These are phyloP conservation scores for Whalleya microplaca DNA, from an alignment of 2,329 filamentous ascomycete genomes.

Conservation along the genomic window DNA sequence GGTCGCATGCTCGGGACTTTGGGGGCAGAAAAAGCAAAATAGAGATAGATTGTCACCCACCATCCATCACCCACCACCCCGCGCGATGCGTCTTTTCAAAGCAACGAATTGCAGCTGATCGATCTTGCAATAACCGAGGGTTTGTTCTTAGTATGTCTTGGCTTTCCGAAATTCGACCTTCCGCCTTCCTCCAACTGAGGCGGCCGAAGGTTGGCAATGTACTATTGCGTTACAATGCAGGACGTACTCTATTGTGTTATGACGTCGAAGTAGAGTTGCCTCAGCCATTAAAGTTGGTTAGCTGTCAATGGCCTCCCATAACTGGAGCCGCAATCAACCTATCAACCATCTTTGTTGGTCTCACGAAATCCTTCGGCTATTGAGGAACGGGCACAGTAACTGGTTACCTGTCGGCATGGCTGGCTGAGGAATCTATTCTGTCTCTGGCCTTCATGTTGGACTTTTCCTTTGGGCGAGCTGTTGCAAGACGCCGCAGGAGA, in stretches of 20 bases:
- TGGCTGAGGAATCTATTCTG: no score
- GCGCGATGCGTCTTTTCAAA: background rate
- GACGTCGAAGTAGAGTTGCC: background rate
- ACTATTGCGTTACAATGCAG: background rate
- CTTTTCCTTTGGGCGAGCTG: background rate
- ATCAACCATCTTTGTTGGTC: background rate
- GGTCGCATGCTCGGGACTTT: slow-evolving; percentile 24
- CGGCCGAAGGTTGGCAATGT: no score
- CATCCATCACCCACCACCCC: background rate
- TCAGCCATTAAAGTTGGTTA: background rate
- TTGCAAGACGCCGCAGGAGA: background rate
- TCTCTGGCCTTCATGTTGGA: background rate
- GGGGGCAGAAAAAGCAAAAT: background rate
- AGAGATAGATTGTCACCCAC: background rate
- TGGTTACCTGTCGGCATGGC: background rate
- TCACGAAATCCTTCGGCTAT: background rate
- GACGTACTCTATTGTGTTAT: background rate
- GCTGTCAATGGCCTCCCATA: background rate
- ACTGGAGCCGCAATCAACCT: background rate
- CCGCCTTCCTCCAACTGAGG: background rate
- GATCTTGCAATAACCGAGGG: background rate
- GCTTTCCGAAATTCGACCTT: background rate
- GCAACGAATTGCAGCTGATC: background rate
- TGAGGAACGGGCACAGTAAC: background rate
- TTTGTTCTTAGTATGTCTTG: background rate